Evolutionary conservation across 2,329 filamentous ascomycete species (phyloP).

Genomic region (Cladosporium sp.): DNA sequence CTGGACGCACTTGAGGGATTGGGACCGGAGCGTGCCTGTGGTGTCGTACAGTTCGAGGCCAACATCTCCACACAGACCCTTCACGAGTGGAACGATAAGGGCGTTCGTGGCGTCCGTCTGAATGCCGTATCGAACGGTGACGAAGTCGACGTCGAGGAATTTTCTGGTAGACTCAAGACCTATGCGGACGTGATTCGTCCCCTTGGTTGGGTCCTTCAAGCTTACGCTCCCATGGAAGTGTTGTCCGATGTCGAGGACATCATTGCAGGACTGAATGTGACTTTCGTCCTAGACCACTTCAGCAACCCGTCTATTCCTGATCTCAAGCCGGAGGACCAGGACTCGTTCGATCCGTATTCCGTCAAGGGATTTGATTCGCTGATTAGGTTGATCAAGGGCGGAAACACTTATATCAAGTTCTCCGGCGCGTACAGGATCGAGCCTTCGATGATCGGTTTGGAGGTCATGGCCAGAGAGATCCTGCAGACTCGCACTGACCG

Average conservation of each 20-base stretch:
- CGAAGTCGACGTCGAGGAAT: slow-evolving; percentile 35
- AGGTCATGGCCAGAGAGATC: slow-evolving; percentile 48
- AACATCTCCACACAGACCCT: slow-evolving; percentile 38
- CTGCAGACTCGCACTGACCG: slow-evolving; percentile 43
- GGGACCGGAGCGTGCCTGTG: slow-evolving; percentile 49
- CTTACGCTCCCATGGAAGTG: slow-evolving; percentile 51
- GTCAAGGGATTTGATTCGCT: slow-evolving; percentile 46
- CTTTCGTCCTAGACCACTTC: slow-evolving; percentile 58
- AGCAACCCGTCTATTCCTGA: slow-evolving; percentile 34
- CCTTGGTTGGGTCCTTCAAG: slow-evolving; percentile 54
- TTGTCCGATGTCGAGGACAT: slow-evolving; percentile 47
- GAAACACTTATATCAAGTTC: slow-evolving; percentile 54
- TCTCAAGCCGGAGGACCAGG: background rate
- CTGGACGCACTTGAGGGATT: slow-evolving; percentile 50
- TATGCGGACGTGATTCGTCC: slow-evolving; percentile 51
- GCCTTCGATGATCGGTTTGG: slow-evolving; percentile 34
- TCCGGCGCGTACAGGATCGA: slow-evolving; percentile 56
- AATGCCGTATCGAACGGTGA: slow-evolving; percentile 54
- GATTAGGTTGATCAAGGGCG: slow-evolving; percentile 43
- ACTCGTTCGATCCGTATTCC: background rate
- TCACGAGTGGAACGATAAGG: slow-evolving; percentile 51
- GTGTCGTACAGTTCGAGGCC: slow-evolving; percentile 55
- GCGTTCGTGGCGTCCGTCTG: slow-evolving; percentile 56
- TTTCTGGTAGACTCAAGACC: slow-evolving; percentile 40
- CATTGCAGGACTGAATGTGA: slow-evolving; percentile 46